These are phyloP conservation scores for Russula sp. DNA, from an alignment of 768 basidiomycete genomes.

Conservation along the genomic window DNA sequence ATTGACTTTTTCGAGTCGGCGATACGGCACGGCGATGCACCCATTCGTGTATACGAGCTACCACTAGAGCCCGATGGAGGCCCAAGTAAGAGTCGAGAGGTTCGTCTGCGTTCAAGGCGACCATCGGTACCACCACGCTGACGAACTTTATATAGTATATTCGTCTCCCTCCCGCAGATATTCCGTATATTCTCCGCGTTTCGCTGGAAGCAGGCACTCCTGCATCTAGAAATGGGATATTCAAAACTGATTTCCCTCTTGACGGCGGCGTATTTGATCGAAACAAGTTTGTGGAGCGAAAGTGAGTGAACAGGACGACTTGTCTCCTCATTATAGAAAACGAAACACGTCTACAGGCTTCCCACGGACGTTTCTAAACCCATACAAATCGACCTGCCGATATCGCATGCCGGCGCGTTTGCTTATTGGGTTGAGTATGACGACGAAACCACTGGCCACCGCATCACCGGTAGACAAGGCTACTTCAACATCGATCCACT, in stretches of 20 bases:
- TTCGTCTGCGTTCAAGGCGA: constrained; percentile 35
- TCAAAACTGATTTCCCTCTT: constrained; percentile 95
- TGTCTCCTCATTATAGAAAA: neutral
- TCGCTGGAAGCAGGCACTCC: constrained; percentile 90
- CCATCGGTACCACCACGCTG: constrained; percentile 1
- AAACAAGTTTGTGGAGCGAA: constrained; percentile 64
- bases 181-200: constrained; percentile 87
- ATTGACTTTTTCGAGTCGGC: constrained; percentile 77
- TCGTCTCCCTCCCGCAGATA: constrained; percentile 86
- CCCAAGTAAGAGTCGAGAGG: constrained; percentile 78
- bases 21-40: constrained; percentile 46
- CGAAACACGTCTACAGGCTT: constrained; percentile 42
- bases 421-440: constrained; percentile 94
- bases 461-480: constrained; percentile 78
- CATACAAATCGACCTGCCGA: constrained; percentile 90
- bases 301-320: constrained; percentile 42
- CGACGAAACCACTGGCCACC: constrained; percentile 46
- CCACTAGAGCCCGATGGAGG: constrained; percentile 85
- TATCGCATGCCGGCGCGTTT: constrained; percentile 95
- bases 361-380: constrained; percentile 86
- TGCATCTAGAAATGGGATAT: constrained; percentile 82
- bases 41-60: constrained; percentile 82
- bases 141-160: constrained; percentile 59
- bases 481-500: constrained; percentile 97
- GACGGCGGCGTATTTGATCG: constrained; percentile 85